Percentiles rank a stretch among this genome's conserved stretches.
Conservation (phyloP, 2,329 filamentous ascomycete species). For the Sarocladium kiliense region DNA sequence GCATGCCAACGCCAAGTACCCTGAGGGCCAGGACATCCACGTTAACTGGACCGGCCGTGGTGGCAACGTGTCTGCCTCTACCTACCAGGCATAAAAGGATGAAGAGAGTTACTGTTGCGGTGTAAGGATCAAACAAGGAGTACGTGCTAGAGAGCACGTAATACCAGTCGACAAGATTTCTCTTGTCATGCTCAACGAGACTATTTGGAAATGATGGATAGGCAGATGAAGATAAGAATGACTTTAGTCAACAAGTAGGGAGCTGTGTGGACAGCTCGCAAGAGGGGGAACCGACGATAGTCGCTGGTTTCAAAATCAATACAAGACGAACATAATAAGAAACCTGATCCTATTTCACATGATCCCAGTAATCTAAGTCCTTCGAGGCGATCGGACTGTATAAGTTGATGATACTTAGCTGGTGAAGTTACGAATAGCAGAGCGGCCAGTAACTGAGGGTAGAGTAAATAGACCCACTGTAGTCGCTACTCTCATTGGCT, state of each 20-base stretch:
- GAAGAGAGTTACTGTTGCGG: not conserved
- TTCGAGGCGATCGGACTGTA: no score
- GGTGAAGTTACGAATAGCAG: no score
- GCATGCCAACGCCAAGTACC: slow-evolving; percentile 71
- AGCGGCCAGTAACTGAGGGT: no score
- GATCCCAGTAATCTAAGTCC: no score
- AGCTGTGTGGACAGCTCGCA: not conserved
- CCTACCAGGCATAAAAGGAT: slow-evolving; percentile 80
- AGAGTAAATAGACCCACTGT: slow-evolving; percentile 17
- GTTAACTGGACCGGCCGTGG: slow-evolving; percentile 99
- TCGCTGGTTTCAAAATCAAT: no score
- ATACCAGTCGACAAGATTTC: not conserved
- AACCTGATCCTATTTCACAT: no score
- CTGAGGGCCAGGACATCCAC: slow-evolving; percentile 83
- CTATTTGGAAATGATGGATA: not conserved
- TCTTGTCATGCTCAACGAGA: not conserved
- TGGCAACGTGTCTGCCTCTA: slow-evolving; percentile 94
- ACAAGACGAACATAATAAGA: no score
- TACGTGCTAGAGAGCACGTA: not conserved
- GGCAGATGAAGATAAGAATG: not conserved
- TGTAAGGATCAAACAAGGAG: not conserved
- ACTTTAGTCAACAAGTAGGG: not conserved
- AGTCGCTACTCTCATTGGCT: slow-evolving; percentile 20
- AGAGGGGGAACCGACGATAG: no score
- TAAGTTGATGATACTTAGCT: not conserved